Conservation (phyloP, 1,284 basidiomycete species). For the Ustanciosporium gigantosporum region DNA sequence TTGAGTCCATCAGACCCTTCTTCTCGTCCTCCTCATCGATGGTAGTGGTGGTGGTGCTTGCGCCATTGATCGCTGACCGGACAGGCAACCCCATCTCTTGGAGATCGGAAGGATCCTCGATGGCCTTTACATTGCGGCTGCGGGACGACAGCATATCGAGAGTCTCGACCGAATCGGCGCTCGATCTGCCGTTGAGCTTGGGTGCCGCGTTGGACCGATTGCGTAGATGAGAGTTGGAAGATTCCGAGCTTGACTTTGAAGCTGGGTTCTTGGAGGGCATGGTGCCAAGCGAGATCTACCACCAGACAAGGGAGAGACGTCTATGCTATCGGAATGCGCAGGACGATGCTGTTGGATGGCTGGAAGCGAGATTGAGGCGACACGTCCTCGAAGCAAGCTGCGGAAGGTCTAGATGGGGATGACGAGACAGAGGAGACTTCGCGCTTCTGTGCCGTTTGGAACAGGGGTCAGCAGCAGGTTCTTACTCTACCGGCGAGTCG, state of each 20-base stretch:
- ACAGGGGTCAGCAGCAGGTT: no score
- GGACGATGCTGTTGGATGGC: no score
- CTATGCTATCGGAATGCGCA: no score
- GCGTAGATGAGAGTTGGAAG: conserved; percentile 6
- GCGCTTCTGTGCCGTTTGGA: no score
- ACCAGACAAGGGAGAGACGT: no score
- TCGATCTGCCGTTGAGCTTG: conserved; percentile 11
- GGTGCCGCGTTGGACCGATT: conserved; percentile 18
- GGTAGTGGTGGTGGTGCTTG: neutral
- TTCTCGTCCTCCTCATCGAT: neutral
- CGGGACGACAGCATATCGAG: conserved; percentile 23
- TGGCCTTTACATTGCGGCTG: neutral
- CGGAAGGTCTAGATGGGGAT: no score
- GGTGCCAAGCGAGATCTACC: no score
- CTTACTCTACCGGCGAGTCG: no score
- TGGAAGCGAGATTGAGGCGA: no score
- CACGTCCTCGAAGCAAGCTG: no score
- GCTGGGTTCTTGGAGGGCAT: conserved; percentile 9
- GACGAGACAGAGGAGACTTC: no score
- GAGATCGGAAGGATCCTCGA: conserved; percentile 1
- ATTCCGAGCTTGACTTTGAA: neutral
- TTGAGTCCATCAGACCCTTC: conserved; percentile 1
- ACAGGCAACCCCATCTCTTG: neutral
- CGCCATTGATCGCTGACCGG: neutral
- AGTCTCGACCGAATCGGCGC: conserved; percentile 16